phyloP scores from a whole-genome alignment of 495 filamentous ascomycete species.

The Penicillium cinerascens region DNA sequence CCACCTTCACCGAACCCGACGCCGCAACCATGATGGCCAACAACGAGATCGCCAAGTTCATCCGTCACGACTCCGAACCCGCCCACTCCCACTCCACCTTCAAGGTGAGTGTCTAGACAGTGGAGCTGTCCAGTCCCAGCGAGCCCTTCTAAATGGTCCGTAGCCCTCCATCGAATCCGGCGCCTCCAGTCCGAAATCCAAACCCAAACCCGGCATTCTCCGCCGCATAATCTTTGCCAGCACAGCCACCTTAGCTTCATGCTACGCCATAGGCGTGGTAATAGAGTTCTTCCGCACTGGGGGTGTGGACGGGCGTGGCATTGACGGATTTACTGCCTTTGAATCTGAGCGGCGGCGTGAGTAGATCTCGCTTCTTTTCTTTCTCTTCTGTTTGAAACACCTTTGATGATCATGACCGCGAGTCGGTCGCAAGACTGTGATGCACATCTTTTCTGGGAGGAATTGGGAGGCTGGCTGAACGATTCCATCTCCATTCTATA shows the following conservation, averaged over 20 bases:
- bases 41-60: slow-evolving; percentile 7
- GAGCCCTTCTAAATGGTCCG: slow-evolving; percentile 13
- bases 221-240: slow-evolving; percentile 56
- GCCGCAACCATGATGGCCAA: slow-evolving; percentile 1
- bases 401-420: neutral
- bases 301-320: slow-evolving; percentile 50
- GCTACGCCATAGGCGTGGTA: slow-evolving; percentile 67
- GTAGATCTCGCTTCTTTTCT: neutral
- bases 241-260: slow-evolving; percentile 55
- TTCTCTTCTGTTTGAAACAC: neutral
- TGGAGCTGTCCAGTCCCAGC: neutral
- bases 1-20: slow-evolving; percentile 7
- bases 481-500: neutral
- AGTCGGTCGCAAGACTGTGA: neutral
- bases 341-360: slow-evolving; percentile 38
- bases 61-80: slow-evolving; percentile 10
- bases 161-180: slow-evolving; percentile 9
- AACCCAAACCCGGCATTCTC: slow-evolving; percentile 17
- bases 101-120: slow-evolving; percentile 38
- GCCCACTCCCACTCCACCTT: slow-evolving; percentile 1
- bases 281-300: slow-evolving; percentile 63
- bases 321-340: slow-evolving; percentile 49
- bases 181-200: neutral
- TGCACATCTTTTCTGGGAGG: neutral
- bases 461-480: neutral